phyloP scores from a whole-genome alignment of 768 basidiomycete genomes.

The Suillus variegatus region DNA sequence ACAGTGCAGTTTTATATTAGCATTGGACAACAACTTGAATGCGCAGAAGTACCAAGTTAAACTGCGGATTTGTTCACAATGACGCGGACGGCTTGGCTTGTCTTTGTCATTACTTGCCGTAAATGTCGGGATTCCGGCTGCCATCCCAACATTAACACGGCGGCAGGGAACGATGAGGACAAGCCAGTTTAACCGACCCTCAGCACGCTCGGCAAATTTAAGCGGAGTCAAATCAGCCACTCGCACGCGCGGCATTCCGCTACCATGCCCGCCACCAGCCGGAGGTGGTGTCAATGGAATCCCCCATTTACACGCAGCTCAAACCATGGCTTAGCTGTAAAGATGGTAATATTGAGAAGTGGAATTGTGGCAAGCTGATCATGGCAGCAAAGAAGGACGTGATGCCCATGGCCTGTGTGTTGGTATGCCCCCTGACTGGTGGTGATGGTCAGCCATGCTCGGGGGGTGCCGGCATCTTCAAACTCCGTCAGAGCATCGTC shows the following conservation, averaged over 20 bases:
- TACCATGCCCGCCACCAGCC: background rate
- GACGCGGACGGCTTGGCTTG: background rate
- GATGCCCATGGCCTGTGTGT: too few relatives aligned
- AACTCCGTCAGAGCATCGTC: background rate
- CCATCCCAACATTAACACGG: too few relatives aligned
- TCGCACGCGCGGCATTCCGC: too few relatives aligned
- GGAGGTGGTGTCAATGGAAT: background rate
- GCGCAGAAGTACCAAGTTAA: background rate
- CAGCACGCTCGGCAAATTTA: too few relatives aligned
- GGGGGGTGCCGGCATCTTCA: background rate
- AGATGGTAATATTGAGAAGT: too few relatives aligned
- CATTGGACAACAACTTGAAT: background rate
- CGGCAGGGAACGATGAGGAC: too few relatives aligned
- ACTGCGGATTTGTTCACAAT: background rate
- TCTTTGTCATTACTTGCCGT: too few relatives aligned
- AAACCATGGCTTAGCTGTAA: background rate
- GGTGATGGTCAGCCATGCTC: background rate
- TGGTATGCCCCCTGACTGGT: background rate
- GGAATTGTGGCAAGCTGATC: too few relatives aligned
- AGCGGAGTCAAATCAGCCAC: too few relatives aligned
- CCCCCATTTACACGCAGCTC: background rate
- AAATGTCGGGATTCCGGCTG: too few relatives aligned
- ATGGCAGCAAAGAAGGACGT: too few relatives aligned
- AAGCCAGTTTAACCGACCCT: too few relatives aligned
- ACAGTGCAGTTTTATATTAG: background rate